phyloP scores from a whole-genome alignment of 1,284 basidiomycete species.

The Pascua sp. region DNA sequence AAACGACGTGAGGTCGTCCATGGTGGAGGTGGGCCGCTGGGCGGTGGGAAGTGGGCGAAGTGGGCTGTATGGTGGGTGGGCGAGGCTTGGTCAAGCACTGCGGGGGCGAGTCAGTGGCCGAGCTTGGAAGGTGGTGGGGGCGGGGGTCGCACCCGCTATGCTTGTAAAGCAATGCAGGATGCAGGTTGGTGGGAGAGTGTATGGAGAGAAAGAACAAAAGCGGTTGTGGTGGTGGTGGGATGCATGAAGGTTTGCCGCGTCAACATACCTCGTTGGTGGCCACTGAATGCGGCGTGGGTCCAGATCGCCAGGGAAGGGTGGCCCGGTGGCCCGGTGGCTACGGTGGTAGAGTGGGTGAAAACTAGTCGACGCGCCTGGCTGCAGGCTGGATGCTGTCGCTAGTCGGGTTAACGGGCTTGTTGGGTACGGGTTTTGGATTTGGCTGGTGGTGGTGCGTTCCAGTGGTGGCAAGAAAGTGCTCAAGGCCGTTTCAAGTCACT shows the following conservation, averaged over 20 bases:
- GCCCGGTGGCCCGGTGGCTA: background rate
- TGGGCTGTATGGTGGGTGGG: background rate
- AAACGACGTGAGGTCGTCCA: conserved; percentile 24
- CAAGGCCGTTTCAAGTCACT: too few species aligned
- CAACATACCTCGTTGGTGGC: background rate
- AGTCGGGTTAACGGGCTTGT: too few species aligned
- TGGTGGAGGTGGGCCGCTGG: conserved; percentile 6
- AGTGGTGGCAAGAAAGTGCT: too few species aligned
- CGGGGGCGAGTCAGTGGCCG: too few species aligned
- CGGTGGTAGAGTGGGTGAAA: too few species aligned
- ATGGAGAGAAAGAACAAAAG: background rate
- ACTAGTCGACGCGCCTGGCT: too few species aligned
- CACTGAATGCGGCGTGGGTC: background rate
- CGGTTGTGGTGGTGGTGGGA: background rate
- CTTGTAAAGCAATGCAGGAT: background rate
- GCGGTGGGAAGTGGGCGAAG: background rate
- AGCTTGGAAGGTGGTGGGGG: background rate
- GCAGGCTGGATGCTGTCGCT: too few species aligned
- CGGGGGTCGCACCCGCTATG: background rate
- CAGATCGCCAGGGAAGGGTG: background rate
- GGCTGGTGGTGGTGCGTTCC: too few species aligned
- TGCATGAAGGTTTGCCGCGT: too few species aligned
- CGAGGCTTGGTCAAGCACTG: too few species aligned
- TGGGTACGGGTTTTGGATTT: too few species aligned
- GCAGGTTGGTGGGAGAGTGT: background rate